These are phyloP conservation scores for Glomus cerebriforme DNA, from an alignment of 192 early-diverging fungal species.

Conservation along the genomic window DNA sequence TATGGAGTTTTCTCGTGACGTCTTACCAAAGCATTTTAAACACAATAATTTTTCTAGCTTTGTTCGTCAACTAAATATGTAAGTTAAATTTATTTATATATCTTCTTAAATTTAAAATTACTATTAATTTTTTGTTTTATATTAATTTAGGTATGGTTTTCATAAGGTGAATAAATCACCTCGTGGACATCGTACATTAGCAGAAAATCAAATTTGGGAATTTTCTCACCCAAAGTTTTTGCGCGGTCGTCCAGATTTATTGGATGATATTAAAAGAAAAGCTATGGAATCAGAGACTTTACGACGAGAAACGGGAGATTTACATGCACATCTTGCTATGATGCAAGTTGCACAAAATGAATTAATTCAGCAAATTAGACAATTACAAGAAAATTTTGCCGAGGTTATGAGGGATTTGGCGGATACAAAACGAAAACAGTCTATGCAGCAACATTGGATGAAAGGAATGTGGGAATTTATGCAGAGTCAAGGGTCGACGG, in stretches of 20 bases:
- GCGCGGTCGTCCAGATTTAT: conserved; percentile 71
- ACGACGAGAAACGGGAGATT: conserved; percentile 73
- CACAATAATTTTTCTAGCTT: conserved; percentile 92
- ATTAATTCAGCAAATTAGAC: conserved; percentile 70
- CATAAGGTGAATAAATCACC: conserved; percentile 93
- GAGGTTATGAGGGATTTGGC: conserved; percentile 74
- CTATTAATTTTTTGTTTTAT: background rate
- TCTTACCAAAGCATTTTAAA: conserved; percentile 91
- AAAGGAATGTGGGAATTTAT: conserved; percentile 68
- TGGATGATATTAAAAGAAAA: conserved; percentile 92
- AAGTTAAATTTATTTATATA: conserved; percentile 33
- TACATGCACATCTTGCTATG: conserved; percentile 75
- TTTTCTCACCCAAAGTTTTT: conserved; percentile 84
- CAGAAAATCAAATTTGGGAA: conserved; percentile 92
- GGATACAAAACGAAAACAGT: conserved; percentile 72
- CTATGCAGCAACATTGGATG: conserved; percentile 65
- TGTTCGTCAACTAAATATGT: conserved; percentile 87
- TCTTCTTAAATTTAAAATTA: background rate
- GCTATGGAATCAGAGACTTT: conserved; percentile 81
- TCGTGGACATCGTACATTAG: conserved; percentile 77
- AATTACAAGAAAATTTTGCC: conserved; percentile 72
- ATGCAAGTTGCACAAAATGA: conserved; percentile 76
- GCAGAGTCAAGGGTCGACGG: conserved; percentile 30
- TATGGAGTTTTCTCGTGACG: conserved; percentile 86
- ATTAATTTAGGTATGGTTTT: conserved; percentile 74